Percentiles rank a stretch among this genome's conserved stretches.
Evolutionary conservation across 192 early-diverging fungal species (phyloP).

Genomic region (Geranomyces michiganensis): DNA sequence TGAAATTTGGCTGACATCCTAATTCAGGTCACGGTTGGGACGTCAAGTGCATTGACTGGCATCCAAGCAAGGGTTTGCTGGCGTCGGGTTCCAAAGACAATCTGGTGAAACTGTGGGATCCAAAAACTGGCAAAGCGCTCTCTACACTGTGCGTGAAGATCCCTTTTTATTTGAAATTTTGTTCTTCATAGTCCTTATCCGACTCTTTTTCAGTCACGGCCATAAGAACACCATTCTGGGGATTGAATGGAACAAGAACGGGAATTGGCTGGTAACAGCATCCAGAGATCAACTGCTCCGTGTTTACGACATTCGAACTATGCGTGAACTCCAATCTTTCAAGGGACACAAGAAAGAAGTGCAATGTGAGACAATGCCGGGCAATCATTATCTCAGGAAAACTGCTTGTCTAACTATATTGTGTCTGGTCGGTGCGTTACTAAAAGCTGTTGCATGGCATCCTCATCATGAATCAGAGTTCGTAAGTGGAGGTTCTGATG

Average conservation of each 20-base stretch:
- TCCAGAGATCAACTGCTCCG: constrained; percentile 89
- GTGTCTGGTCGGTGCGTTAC: not conserved
- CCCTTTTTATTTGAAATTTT: not conserved
- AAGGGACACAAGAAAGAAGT: constrained; percentile 88
- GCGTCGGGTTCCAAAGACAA: constrained; percentile 96
- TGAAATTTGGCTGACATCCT: not conserved
- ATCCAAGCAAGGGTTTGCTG: constrained; percentile 88
- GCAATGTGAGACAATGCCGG: constrained; percentile 57
- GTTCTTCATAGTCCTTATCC: not conserved
- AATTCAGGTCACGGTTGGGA: constrained; percentile 89
- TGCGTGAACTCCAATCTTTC: constrained; percentile 88
- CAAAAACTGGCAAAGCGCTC: constrained; percentile 81
- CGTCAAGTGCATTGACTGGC: constrained; percentile 97
- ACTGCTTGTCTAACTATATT: not conserved
- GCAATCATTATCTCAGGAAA: not conserved
- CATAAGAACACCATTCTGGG: constrained; percentile 92
- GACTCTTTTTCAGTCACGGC: constrained; percentile 67
- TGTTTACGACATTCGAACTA: constrained; percentile 91
- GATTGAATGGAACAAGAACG: constrained; percentile 95
- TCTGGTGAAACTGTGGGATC: constrained; percentile 97
- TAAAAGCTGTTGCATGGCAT: constrained; percentile 87
- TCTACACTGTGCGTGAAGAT: constrained; percentile 70
- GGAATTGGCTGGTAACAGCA: constrained; percentile 92
- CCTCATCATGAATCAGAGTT: constrained; percentile 89
- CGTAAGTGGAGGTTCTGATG: constrained; percentile 89